Evolutionary conservation across 2,329 filamentous ascomycete species (phyloP), one percentile per base, ranked within the genome.

Genomic region (Pseudogymnoascus sp.): DNA sequence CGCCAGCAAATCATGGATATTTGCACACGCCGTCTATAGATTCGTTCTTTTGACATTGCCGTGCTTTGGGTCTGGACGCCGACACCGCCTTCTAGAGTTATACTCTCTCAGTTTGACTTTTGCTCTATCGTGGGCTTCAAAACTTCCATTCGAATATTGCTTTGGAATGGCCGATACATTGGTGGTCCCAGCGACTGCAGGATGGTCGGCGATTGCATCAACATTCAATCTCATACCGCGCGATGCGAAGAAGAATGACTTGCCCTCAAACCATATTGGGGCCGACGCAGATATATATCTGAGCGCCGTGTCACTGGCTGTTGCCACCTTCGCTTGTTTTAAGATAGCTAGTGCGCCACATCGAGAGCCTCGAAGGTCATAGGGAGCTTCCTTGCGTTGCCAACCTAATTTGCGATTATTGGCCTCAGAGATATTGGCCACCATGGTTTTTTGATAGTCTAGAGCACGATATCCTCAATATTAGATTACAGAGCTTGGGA

Each of bases 1-100:
- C 42, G 66, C 67, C 46, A 69, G 66, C 66, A 69, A 68, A 63
- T 68, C 67, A 59, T 69, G 68, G 68, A 69, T 69, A 64, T 66
- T 69, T 66, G 66, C 68, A 64, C 68, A 69, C 63, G 68, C 68
- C 18, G 62, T 67, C 61, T 69, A 69, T 66, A 65, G 68, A 64
- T 68, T 66, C 60, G 56, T 69, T 67, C 68, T 69, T 59, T 64
- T 69, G 38, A 69, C 68, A 49, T 65, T 69, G 64, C 67, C 68
- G 21, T 66, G 65, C 63, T 69, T 69, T 64, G 68, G 67, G 40
- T 67, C 65, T 64, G 68, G 68, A 61, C 67, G 68, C 62, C 66
- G 68, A n/a, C 64, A 68, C 64, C 66, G 68, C 60, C 67, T 69
- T 63, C 62, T 69, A 63, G 68, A 69, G 63, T 37, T 68, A 14